These are phyloP conservation scores for Akebia trifoliata DNA, from an alignment of 164 flowering plant genomes.

Conservation along the genomic window DNA sequence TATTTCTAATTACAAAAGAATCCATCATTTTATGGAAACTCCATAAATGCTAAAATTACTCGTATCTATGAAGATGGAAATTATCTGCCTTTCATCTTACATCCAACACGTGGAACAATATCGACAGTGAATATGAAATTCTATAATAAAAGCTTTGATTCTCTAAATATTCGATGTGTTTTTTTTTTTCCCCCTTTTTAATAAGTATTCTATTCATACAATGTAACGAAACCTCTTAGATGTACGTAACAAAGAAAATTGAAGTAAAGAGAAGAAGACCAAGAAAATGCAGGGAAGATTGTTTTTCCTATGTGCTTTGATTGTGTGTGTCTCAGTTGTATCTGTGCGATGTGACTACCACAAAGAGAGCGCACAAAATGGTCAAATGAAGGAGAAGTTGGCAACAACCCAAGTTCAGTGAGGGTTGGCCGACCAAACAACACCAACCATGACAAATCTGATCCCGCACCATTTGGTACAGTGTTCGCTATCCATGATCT, in stretches of 20 bases:
- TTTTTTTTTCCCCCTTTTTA: too few species aligned
- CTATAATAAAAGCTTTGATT: too few species aligned
- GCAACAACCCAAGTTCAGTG: conserved; percentile 32
- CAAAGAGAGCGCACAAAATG: background rate
- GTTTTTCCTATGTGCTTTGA: background rate
- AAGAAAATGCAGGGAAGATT: conserved; percentile 4
- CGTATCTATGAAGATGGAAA: too few species aligned
- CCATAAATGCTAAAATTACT: too few species aligned
- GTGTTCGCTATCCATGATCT: conserved; percentile 31
- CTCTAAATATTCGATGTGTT: too few species aligned
- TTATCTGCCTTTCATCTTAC: too few species aligned
- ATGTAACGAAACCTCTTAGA: too few species aligned
- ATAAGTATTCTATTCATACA: too few species aligned
- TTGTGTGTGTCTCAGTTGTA: background rate
- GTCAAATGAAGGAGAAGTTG: conserved; percentile 32
- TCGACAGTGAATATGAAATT: too few species aligned
- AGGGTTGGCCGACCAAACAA: conserved; percentile 24
- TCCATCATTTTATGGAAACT: too few species aligned
- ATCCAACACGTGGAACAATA: too few species aligned
- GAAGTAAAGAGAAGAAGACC: background rate
- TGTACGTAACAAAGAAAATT: background rate
- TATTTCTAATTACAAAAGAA: too few species aligned
- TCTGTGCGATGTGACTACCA: background rate
- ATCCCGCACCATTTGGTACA: conserved; percentile 26
- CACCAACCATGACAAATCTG: background rate